Evolutionary conservation across 176 grass and related monocot species (phyloP).

Genomic region (Metroxylon sagu): DNA sequence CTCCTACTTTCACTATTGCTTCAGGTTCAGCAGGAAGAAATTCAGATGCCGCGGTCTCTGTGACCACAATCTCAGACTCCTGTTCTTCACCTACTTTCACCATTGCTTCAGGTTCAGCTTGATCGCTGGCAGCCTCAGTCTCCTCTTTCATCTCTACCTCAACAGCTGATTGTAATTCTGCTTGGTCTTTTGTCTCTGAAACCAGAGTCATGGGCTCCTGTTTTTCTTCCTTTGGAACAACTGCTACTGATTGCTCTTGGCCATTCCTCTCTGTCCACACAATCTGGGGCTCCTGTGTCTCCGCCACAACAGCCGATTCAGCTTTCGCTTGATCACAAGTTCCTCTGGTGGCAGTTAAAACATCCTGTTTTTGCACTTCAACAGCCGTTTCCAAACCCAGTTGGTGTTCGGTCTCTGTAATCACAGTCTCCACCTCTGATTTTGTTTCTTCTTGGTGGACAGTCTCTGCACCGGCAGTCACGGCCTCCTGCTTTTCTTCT

Average conservation of each 20-base stretch:
- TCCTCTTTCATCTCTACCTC: background rate
- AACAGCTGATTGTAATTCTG: background rate
- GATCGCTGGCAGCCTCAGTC: no score
- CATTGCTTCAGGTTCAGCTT: background rate
- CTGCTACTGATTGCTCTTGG: slow-evolving; percentile 13
- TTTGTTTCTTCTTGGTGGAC: slow-evolving; percentile 12
- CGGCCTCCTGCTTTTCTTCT: slow-evolving; percentile 13
- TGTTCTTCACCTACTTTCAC: no score
- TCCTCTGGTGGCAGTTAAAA: background rate
- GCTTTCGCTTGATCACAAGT: slow-evolving; percentile 8
- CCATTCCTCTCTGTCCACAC: slow-evolving; percentile 7
- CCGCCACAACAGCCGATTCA: background rate
- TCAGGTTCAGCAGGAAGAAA: background rate
- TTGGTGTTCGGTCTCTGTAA: slow-evolving; percentile 10
- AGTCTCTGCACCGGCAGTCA: slow-evolving; percentile 10
- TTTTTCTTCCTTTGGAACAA: background rate
- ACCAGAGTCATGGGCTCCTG: background rate
- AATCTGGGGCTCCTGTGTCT: background rate
- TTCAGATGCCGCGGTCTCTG: no score
- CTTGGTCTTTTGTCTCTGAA: slow-evolving; percentile 6
- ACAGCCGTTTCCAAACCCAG: background rate
- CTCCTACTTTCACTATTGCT: no score
- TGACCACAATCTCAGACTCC: no score
- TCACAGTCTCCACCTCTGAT: slow-evolving; percentile 1
- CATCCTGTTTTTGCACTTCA: slow-evolving; percentile 3